phyloP scores from a whole-genome alignment of 2,329 filamentous ascomycete genomes.

The Byssothecium circinans region DNA sequence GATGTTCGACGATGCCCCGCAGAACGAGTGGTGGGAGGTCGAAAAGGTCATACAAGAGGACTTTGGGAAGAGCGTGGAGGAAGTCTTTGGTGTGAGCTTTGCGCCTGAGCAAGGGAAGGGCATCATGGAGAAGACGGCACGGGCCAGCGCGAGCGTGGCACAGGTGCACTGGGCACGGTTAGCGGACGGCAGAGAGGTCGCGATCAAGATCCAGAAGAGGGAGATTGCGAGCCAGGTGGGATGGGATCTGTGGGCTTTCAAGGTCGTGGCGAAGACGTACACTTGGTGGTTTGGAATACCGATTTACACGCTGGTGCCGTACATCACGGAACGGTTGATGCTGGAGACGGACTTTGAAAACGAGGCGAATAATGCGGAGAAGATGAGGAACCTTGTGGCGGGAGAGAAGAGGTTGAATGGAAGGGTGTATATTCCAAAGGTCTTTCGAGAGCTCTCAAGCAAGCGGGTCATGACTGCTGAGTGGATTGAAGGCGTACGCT shows the following conservation, averaged over 20 bases:
- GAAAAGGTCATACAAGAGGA: constrained; percentile 84
- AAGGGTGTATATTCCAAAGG: constrained; percentile 83
- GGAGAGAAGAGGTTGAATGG: constrained; percentile 74
- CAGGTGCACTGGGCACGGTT: constrained; percentile 95
- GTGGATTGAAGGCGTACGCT: constrained; percentile 92
- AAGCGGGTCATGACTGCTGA: constrained; percentile 88
- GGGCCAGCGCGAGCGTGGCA: constrained; percentile 86
- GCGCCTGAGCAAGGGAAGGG: constrained; percentile 63
- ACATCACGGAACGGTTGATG: constrained; percentile 86
- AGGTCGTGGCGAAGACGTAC: constrained; percentile 81
- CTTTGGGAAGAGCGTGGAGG: constrained; percentile 80
- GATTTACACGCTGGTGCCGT: constrained; percentile 85
- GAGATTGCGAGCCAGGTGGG: constrained; percentile 89
- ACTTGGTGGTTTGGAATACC: constrained; percentile 91
- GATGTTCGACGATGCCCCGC: constrained; percentile 98
- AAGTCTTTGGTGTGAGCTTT: constrained; percentile 91
- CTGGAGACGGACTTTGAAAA: constrained; percentile 94
- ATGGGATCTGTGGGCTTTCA: constrained; percentile 96
- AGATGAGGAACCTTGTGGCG: constrained; percentile 76
- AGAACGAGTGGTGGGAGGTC: constrained; percentile 84
- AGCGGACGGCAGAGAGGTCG: constrained; percentile 84
- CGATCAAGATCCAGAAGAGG: constrained; percentile 93
- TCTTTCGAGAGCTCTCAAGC: constrained; percentile 81
- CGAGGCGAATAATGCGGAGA: constrained; percentile 84
- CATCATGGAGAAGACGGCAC: constrained; percentile 70